phyloP scores from a whole-genome alignment of 2,329 filamentous ascomycete genomes.

The Talaromyces islandicus region DNA sequence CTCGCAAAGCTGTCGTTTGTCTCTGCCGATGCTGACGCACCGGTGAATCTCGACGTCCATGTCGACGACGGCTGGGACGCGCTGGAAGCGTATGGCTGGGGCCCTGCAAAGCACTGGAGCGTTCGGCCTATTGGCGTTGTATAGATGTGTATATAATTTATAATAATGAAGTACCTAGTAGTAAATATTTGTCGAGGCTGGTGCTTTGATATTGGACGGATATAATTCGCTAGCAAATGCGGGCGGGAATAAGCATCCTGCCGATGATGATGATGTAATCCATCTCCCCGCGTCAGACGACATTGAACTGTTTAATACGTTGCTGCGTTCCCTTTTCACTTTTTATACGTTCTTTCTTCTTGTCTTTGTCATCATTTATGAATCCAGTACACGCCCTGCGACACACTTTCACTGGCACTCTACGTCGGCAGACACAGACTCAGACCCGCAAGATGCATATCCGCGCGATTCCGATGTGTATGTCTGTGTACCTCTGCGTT shows the following conservation, averaged over 20 bases:
- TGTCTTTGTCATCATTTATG: not conserved
- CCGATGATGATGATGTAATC: constrained; percentile 7
- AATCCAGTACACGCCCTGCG: not conserved
- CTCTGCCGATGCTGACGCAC: not conserved
- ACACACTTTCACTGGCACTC: not conserved
- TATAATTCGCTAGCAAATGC: not conserved
- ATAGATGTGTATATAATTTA: not conserved
- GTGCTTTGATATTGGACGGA: not conserved
- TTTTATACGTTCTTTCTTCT: not conserved
- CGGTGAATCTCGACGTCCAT: not conserved
- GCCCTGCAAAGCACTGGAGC: constrained; percentile 22
- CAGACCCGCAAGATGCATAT: constrained; percentile 41
- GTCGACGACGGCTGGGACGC: constrained; percentile 14
- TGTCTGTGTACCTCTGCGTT: too few relatives aligned
- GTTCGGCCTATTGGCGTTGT: constrained; percentile 29
- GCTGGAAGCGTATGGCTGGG: constrained; percentile 25
- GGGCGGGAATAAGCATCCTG: not conserved
- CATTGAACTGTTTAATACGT: not conserved
- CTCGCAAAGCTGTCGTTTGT: not conserved
- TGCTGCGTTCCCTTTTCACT: not conserved
- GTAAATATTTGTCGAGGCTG: not conserved
- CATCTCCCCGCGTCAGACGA: not conserved
- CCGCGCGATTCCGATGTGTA: constrained; percentile 50
- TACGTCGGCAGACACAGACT: constrained; percentile 8
- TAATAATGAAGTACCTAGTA: not conserved